Percentiles rank a stretch among this genome's conserved stretches.
These are phyloP conservation scores for Geotrichum aggregatum DNA, from an alignment of 1,139 yeast genomes.

Conservation along the genomic window DNA sequence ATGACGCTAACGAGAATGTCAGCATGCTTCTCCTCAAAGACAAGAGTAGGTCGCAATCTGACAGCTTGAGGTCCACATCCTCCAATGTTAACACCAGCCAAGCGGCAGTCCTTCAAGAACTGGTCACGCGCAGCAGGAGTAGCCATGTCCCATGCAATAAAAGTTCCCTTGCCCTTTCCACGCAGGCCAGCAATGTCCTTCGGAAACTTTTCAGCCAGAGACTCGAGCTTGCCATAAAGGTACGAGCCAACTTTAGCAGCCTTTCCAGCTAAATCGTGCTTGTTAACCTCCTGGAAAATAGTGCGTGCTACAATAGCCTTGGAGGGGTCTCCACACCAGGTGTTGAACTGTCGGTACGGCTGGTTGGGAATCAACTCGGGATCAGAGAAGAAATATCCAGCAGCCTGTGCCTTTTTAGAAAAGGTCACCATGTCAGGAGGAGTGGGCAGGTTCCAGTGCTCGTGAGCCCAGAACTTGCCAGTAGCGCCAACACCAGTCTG, in stretches of 20 bases:
- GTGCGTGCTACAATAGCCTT: conserved; percentile 69
- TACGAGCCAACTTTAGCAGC: conserved; percentile 62
- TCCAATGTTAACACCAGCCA: conserved; percentile 68
- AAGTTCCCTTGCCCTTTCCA: conserved; percentile 72
- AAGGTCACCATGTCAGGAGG: conserved; percentile 81
- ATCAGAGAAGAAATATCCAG: conserved; percentile 75
- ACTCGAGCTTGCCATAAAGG: conserved; percentile 51
- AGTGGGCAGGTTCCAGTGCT: conserved; percentile 65
- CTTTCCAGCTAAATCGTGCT: conserved; percentile 54
- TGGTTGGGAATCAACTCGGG: conserved; percentile 63
- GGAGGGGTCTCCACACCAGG: conserved; percentile 90
- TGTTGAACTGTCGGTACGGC: conserved; percentile 82
- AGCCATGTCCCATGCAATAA: conserved; percentile 71
- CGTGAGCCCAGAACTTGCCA: conserved; percentile 83
- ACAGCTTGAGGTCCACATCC: conserved; percentile 74
- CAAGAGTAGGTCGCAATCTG: conserved; percentile 72
- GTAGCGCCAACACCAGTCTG: conserved; percentile 89
- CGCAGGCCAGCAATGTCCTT: conserved; percentile 52
- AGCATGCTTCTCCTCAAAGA: conserved; percentile 72
- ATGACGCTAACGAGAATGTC: conserved; percentile 50
- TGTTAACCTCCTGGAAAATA: conserved; percentile 59
- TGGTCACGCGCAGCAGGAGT: conserved; percentile 52
- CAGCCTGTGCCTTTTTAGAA: conserved; percentile 81
- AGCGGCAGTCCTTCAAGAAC: conserved; percentile 54
- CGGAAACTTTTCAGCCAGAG: conserved; percentile 52